Base-by-base conservation (phyloP, 768 basidiomycete species). In the Boletellus ananiceps region DNA sequence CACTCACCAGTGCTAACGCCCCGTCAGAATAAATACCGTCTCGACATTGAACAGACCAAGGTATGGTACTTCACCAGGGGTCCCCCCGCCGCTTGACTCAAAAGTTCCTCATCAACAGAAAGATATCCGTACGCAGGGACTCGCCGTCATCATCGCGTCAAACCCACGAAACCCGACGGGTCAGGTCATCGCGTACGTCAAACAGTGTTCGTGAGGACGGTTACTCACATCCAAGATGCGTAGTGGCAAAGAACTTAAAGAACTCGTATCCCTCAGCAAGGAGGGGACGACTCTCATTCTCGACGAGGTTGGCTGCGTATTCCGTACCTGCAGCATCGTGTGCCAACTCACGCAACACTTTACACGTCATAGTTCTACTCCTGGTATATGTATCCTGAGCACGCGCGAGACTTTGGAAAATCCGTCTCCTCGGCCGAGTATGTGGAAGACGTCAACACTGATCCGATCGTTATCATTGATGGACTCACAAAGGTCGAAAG, bases 101-200 rank as follows among this genome's bases (percentile, higher is more conserved):
- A 29, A 12, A 2, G 8, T 45, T 11, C 15, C 23, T 11, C 15
- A 39, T 36, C 39, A 18, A 56, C 46, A 87, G 81, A 84, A 75
- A 72, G 91, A 94, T 57, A 90, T 94, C 48, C 76, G 72, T 36
- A 86, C 78, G 1, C 90, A 93, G 69, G 91, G 92, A 13, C 73
- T 94, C 16, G 80, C 85, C 11, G 91, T 94, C 43, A 78, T 95
- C 49, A 73, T 94, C 38, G 88, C 91, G 0, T 93, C 89, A 19
- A 97, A 96, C 69, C 94, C 94, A n/a, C 83, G 93, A 46, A 97
- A 96, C 64, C 93, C 94, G 3, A 96, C 94, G 1, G 93, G 94
- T n/a, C 93, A 95, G 65, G 82, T 85, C 46, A 79, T 82, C 54
- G 78, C 77, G 83, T 88, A 59, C 19, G 69, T 64, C 11, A 14